Conservation (phyloP, 1,284 basidiomycete species). For the Ustilago crameri region DNA sequence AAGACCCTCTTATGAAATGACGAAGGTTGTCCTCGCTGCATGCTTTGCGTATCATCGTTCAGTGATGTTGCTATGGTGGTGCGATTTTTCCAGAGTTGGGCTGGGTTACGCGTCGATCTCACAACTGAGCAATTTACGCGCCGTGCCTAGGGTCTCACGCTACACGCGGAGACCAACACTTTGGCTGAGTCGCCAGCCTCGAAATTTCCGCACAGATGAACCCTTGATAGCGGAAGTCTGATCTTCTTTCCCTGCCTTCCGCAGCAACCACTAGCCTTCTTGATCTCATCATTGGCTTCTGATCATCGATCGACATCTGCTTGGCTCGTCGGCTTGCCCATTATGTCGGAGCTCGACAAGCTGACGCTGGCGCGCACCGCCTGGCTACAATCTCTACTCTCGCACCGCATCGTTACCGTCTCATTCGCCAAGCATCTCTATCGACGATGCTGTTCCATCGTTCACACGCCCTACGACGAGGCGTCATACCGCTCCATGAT, state of each 20-base stretch:
- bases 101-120: too few species aligned
- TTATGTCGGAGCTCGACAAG: constrained; percentile 14
- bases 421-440: constrained; percentile 44
- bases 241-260: background rate
- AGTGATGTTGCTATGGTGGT: too few species aligned
- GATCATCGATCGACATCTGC: too few species aligned
- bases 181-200: background rate
- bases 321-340: background rate
- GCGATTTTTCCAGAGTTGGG: too few species aligned
- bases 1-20: too few species aligned
- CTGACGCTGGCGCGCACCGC: constrained; percentile 20
- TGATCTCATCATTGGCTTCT: too few species aligned
- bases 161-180: constrained; percentile 33
- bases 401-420: constrained; percentile 45
- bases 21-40: too few species aligned
- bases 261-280: background rate
- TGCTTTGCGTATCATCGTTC: too few species aligned
- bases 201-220: background rate
- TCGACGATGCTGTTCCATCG: constrained; percentile 25
- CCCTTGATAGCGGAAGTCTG: constrained; percentile 6
- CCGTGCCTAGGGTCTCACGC: too few species aligned
- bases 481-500: constrained; percentile 27
- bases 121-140: background rate
- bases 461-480: constrained; percentile 14
- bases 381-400: constrained; percentile 49